phyloP scores from a whole-genome alignment of 139 green algal species.

The Chlorella vulgaris region DNA sequence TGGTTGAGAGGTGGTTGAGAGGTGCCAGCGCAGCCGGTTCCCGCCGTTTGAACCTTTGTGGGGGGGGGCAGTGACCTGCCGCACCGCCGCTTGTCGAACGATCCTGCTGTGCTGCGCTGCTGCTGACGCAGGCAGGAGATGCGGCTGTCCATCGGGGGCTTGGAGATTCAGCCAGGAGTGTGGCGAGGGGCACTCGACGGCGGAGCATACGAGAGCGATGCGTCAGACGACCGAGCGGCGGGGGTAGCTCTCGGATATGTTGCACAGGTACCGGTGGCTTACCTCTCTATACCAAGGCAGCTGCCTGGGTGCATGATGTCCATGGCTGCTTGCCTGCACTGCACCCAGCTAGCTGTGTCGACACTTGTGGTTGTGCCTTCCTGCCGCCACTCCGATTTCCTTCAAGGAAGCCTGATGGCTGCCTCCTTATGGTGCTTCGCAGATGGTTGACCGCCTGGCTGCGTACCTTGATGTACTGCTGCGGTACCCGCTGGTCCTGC shows the following conservation, averaged over 20 bases:
- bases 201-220: conserved; percentile 1
- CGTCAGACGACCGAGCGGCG: conserved; percentile 42
- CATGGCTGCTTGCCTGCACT: neutral
- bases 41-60: too few relatives aligned
- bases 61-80: too few relatives aligned
- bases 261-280: too few relatives aligned
- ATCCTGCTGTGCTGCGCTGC: too few relatives aligned
- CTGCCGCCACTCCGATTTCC: neutral
- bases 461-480: conserved; percentile 72
- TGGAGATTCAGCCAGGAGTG: conserved; percentile 24
- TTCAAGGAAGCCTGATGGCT: too few relatives aligned
- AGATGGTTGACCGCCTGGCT: conserved; percentile 52
- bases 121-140: conserved; percentile 40
- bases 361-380: too few relatives aligned
- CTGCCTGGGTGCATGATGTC: neutral
- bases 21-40: too few relatives aligned
- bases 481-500: conserved; percentile 63
- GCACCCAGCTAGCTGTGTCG: too few relatives aligned
- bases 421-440: neutral
- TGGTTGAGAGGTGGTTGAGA: too few relatives aligned
- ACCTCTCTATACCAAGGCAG: too few relatives aligned
- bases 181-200: conserved; percentile 33
- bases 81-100: too few relatives aligned
- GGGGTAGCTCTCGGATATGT: conserved; percentile 65
- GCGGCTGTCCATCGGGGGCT: conserved; percentile 19